A percentile compares a stretch with the other conserved stretches of the same genome.
phyloP scores from a whole-genome alignment of 2,329 filamentous ascomycete genomes.

The Sporothrix schenckii region DNA sequence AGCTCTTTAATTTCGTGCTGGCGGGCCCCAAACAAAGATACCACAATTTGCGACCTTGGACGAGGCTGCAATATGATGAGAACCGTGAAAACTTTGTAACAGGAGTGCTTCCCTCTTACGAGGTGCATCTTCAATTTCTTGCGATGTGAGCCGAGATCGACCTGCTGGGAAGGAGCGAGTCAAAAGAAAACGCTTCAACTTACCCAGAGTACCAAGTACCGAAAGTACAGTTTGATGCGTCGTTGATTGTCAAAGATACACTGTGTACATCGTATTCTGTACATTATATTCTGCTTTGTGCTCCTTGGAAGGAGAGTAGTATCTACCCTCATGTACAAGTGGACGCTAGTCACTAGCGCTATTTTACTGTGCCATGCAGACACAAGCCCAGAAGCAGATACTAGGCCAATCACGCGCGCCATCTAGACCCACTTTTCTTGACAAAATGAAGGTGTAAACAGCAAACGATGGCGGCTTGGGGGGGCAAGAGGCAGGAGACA shows the following conservation, averaged over 20 bases:
- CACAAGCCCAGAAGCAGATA: background rate
- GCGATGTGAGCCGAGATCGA: background rate
- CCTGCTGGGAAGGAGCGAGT: constrained; percentile 17
- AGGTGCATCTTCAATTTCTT: background rate
- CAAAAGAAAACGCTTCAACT: background rate
- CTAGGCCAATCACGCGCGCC: constrained; percentile 27
- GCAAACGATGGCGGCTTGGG: background rate
- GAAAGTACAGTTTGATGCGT: constrained; percentile 17
- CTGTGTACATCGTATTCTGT: constrained; percentile 8
- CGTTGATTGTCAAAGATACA: background rate
- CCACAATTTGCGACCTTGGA: constrained; percentile 9
- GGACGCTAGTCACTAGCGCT: constrained; percentile 29
- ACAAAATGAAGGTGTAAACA: constrained; percentile 4
- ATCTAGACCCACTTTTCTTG: constrained; percentile 18
- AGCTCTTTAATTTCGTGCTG: constrained; percentile 33
- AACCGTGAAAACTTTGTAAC: background rate
- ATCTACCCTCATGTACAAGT: background rate
- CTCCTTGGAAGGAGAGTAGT: background rate
- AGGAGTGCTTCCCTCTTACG: background rate
- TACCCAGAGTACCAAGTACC: constrained; percentile 19
- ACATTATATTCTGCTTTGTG: background rate
- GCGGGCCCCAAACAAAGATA: constrained; percentile 28
- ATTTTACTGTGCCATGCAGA: constrained; percentile 27
- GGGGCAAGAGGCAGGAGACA: constrained; percentile 27
- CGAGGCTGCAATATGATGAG: background rate